Conservation (phyloP, 352 stramenopile species). For the Globisporangium cystogenes region DNA sequence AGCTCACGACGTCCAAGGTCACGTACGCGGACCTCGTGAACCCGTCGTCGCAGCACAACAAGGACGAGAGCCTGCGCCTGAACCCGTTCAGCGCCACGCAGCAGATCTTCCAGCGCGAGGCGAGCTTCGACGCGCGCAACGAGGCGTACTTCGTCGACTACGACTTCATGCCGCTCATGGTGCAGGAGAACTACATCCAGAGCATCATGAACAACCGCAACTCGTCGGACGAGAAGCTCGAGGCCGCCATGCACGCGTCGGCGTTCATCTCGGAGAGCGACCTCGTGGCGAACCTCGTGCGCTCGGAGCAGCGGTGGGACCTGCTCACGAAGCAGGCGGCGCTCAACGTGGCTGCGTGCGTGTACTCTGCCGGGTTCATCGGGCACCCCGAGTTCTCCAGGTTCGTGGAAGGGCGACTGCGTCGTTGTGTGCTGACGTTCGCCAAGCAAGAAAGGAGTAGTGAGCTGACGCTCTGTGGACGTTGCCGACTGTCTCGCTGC, state of each 20-base stretch:
- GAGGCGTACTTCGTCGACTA: constrained; percentile 99
- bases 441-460: no score
- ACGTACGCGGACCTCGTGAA: constrained; percentile 86
- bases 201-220: constrained; percentile 76
- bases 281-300: constrained; percentile 71
- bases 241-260: constrained; percentile 83
- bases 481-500: constrained; percentile 27
- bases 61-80: constrained; percentile 92
- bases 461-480: neutral
- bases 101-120: constrained; percentile 87
- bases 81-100: constrained; percentile 95
- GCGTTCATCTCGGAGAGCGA: constrained; percentile 90
- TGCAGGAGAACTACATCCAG: constrained; percentile 90
- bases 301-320: constrained; percentile 92
- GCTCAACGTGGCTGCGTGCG: constrained; percentile 86
- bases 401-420: constrained; percentile 26
- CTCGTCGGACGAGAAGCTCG: constrained; percentile 72
- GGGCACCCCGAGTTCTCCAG: constrained; percentile 88
- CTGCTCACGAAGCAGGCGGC: constrained; percentile 90
- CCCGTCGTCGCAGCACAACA: constrained; percentile 75
- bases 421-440: constrained; percentile 16
- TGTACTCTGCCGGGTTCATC: constrained; percentile 80
- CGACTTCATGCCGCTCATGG: constrained; percentile 95
- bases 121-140: constrained; percentile 82
- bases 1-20: constrained; percentile 69